Conservation (phyloP, 2,329 filamentous ascomycete species). For the Macrophomina tecta region DNA sequence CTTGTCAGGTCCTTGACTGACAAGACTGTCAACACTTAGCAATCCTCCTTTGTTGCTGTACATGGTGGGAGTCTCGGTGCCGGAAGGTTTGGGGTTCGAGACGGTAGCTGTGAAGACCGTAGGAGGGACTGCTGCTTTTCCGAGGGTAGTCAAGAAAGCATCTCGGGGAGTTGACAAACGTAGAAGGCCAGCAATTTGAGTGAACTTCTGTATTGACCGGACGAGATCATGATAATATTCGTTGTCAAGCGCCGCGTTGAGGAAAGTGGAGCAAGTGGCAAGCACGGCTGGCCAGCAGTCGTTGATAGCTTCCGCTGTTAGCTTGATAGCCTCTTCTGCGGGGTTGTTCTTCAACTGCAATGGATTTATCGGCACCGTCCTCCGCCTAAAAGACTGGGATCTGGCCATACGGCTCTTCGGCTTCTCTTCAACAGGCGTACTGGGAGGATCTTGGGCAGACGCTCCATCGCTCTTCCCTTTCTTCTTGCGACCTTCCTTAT, state of each 20-base stretch:
- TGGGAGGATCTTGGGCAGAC: slow-evolving; percentile 39
- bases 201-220: slow-evolving; percentile 90
- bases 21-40: slow-evolving; percentile 74
- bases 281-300: slow-evolving; percentile 95
- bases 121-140: slow-evolving; percentile 89
- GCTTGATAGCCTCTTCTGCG: slow-evolving; percentile 72
- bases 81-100: slow-evolving; percentile 45
- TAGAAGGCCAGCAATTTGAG: slow-evolving; percentile 89
- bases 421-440: slow-evolving; percentile 34
- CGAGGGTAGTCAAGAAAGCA: slow-evolving; percentile 91
- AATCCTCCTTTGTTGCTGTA: slow-evolving; percentile 75
- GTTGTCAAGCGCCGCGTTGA: slow-evolving; percentile 88
- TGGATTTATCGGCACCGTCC: slow-evolving; percentile 83
- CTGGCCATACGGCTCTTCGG: slow-evolving; percentile 56
- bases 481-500: slow-evolving; percentile 64
- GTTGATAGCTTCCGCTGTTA: slow-evolving; percentile 82
- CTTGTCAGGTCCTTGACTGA: slow-evolving; percentile 67
- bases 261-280: slow-evolving; percentile 92
- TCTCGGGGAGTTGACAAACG: slow-evolving; percentile 86
- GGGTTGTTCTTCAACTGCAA: slow-evolving; percentile 76
- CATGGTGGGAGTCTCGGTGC: slow-evolving; percentile 62
- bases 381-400: slow-evolving; percentile 72
- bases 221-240: slow-evolving; percentile 94
- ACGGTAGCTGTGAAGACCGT: slow-evolving; percentile 61
- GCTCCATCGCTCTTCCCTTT: slow-evolving; percentile 43